These are phyloP conservation scores for Roridomyces roridus DNA, from an alignment of 768 basidiomycete species.

Conservation along the genomic window DNA sequence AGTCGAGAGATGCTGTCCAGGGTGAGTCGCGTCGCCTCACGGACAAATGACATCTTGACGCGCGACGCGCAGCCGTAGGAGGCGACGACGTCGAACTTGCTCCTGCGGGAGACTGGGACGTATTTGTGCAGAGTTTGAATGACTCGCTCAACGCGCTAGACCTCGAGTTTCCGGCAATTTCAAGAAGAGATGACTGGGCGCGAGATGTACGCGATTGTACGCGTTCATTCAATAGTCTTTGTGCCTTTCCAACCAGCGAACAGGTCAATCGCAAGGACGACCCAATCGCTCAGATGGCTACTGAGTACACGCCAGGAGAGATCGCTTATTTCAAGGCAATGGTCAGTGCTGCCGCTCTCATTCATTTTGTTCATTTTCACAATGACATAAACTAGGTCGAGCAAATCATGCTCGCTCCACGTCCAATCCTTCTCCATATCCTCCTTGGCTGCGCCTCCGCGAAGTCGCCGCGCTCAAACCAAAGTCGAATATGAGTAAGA, in stretches of 20 bases:
- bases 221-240: slow-evolving; percentile 28
- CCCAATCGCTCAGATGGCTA: slow-evolving; percentile 83
- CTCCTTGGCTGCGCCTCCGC: slow-evolving; percentile 76
- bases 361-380: not conserved
- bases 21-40: too few species aligned
- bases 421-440: slow-evolving; percentile 78
- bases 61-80: slow-evolving; percentile 55
- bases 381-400: slow-evolving; percentile 63
- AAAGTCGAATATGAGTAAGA: slow-evolving; percentile 70
- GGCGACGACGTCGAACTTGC: slow-evolving; percentile 50
- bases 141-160: slow-evolving; percentile 68
- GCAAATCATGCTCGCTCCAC: slow-evolving; percentile 84
- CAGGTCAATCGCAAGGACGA: slow-evolving; percentile 86
- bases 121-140: slow-evolving; percentile 67
- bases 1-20: slow-evolving; percentile 70
- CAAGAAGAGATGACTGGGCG: slow-evolving; percentile 69
- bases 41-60: too few species aligned
- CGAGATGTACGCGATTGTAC: slow-evolving; percentile 73
- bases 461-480: slow-evolving; percentile 66
- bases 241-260: not conserved
- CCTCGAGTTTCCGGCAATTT: slow-evolving; percentile 70
- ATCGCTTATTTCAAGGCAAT: slow-evolving; percentile 86
- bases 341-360: slow-evolving; percentile 48
- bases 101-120: slow-evolving; percentile 58
- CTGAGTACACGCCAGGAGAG: slow-evolving; percentile 79